These are phyloP conservation scores for Neonectria faginata DNA, from an alignment of 2,329 filamentous ascomycete species.

Conservation along the genomic window DNA sequence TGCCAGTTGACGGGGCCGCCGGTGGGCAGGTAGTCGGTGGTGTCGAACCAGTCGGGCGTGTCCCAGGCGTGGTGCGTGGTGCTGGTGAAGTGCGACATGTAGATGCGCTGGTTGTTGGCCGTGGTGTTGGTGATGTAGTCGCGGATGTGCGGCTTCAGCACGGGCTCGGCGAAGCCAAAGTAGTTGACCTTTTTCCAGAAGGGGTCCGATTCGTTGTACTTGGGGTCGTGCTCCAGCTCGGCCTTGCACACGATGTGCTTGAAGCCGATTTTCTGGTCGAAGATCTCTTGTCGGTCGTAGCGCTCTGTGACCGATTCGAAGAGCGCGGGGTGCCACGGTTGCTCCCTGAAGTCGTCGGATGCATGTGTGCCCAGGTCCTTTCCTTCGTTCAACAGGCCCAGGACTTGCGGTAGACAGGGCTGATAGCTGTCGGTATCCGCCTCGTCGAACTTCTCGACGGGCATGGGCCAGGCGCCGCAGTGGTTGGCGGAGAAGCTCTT, in stretches of 20 bases:
- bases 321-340: slow-evolving; percentile 49
- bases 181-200: slow-evolving; percentile 48
- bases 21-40: slow-evolving; percentile 38
- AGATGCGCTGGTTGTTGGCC: slow-evolving; percentile 51
- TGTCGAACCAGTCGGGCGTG: slow-evolving; percentile 38
- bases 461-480: slow-evolving; percentile 57
- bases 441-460: slow-evolving; percentile 58
- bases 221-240: slow-evolving; percentile 43
- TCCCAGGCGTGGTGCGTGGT: slow-evolving; percentile 52
- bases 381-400: slow-evolving; percentile 50
- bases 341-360: slow-evolving; percentile 41
- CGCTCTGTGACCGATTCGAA: slow-evolving; percentile 51
- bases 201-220: slow-evolving; percentile 41
- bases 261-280: slow-evolving; percentile 51
- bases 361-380: slow-evolving; percentile 35
- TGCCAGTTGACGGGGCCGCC: slow-evolving; percentile 44
- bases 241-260: slow-evolving; percentile 46
- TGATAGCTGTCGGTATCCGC: slow-evolving; percentile 57
- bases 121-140: slow-evolving; percentile 50
- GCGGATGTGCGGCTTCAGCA: slow-evolving; percentile 47
- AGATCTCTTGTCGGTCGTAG: slow-evolving; percentile 52
- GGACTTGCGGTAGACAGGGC: slow-evolving; percentile 57
- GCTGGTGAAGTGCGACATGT: slow-evolving; percentile 53
- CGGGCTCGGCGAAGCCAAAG: slow-evolving; percentile 50
- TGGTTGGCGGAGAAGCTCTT: slow-evolving; percentile 58